Evolutionary conservation across 2,329 filamentous ascomycete species (phyloP), one percentile per base, ranked within the genome.

Genomic region (Aspergillus jensenii): DNA sequence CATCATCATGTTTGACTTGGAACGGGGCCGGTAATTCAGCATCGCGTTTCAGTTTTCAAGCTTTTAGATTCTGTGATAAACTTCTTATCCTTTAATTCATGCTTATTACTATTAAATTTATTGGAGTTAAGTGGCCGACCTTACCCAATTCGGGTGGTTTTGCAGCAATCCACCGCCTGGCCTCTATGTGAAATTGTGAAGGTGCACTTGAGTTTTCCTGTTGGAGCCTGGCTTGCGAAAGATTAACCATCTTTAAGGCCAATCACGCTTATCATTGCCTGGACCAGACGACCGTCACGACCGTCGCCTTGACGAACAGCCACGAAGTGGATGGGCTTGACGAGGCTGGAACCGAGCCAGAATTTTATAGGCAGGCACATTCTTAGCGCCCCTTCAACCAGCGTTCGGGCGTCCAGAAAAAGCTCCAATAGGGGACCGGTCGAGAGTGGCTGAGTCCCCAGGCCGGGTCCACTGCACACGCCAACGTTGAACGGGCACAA

Each of bases 231-330:
- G 31, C 27, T 46, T 37, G 51, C 43, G 52, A 44, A 37, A 31
- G 23, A 45, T 33, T 50, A n/a, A n/a, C 47, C 31, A 9, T 46
- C 9, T 31, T 14, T 15, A 8, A 14, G 15, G 40, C 59, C 55
- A 60, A 60, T 60, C 46, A 52, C 46, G 53, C 56, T 52, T 57
- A 57, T 52, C 56, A 27, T 50, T 56, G 56, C 56, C 44, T 51
- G 49, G 51, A 46, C 17, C 41, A 55, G 52, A 45, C 19, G 44
- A 31, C 27, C 27, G 27, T 31, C 27, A 8, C 27, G 27, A 31
- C 27, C 27, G 27, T 31, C 27, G 27, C 27, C 27, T 31, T 31
- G 27, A 31, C 27, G 45, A 53, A 56, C 52, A 41, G 50, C 55
- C 53, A 59, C 35, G 51, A 31, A 46, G 50, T 14, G 27, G 15